Conservation (phyloP, 2,329 filamentous ascomycete genomes). For the Xenosphaeropsis pyriputrescens region DNA sequence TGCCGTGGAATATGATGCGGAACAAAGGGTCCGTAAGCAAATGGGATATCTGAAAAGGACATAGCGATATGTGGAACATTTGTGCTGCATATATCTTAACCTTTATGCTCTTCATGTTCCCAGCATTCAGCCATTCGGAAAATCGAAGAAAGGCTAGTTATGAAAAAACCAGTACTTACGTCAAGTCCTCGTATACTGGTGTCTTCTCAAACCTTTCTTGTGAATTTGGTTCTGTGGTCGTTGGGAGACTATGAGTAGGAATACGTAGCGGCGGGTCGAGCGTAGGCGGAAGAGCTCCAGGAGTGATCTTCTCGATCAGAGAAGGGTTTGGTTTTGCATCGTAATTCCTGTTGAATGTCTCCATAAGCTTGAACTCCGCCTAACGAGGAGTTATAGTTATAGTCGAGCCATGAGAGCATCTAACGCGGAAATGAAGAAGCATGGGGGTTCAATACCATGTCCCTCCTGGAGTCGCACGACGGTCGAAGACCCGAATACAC, state of each 20-base stretch:
- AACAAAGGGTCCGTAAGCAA: slow-evolving; percentile 39
- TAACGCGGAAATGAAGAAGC: slow-evolving; percentile 11
- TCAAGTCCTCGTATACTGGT: slow-evolving; percentile 34
- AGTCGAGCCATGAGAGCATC: no score
- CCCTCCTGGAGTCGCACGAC: slow-evolving; percentile 39
- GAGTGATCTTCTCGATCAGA: slow-evolving; percentile 17
- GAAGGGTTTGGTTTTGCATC: slow-evolving; percentile 26
- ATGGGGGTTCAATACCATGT: slow-evolving; percentile 39
- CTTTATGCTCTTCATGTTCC: no score
- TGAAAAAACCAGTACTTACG: slow-evolving; percentile 23
- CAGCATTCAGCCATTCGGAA: no score
- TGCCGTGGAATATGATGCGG: slow-evolving; percentile 38
- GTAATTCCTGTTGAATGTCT: slow-evolving; percentile 29
- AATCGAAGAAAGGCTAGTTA: no score
- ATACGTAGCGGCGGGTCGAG: slow-evolving; percentile 29
- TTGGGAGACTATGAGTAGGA: slow-evolving; percentile 26
- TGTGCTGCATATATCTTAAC: slow-evolving; percentile 23
- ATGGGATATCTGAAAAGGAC: slow-evolving; percentile 35
- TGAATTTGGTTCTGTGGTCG: slow-evolving; percentile 21
- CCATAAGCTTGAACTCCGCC: no score
- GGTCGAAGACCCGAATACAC: slow-evolving; percentile 33
- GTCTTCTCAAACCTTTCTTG: slow-evolving; percentile 31
- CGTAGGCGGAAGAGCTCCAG: slow-evolving; percentile 27
- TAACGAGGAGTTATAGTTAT: no score
- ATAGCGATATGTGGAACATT: slow-evolving; percentile 42